Evolutionary conservation across 2,329 filamentous ascomycete species (phyloP).

Genomic region (Aspergillus thermomutatus): DNA sequence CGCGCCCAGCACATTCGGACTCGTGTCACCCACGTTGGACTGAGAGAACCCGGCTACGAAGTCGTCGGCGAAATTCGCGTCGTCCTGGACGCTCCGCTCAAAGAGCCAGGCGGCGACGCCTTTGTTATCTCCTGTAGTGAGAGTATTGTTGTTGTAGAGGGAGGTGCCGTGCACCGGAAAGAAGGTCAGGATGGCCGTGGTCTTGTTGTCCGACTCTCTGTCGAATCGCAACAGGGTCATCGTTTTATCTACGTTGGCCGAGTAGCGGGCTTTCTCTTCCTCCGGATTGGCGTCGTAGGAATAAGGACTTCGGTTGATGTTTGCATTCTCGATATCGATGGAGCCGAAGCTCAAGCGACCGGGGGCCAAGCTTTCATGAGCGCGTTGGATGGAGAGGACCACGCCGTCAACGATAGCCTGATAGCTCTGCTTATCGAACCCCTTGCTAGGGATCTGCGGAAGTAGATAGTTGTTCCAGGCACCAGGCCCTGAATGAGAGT

Average conservation of each 20-base stretch:
- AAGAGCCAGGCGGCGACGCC: constrained; percentile 84
- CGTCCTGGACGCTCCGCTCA: constrained; percentile 63
- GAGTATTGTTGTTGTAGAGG: constrained; percentile 84
- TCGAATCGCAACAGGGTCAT: constrained; percentile 78
- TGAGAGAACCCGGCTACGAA: constrained; percentile 94
- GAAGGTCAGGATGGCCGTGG: constrained; percentile 81
- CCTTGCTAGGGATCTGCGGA: constrained; percentile 83
- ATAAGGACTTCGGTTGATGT: constrained; percentile 84
- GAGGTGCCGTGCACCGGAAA: constrained; percentile 91
- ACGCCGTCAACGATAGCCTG: constrained; percentile 84
- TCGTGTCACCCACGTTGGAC: constrained; percentile 85
- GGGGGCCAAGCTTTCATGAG: constrained; percentile 68
- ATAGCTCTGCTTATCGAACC: constrained; percentile 84
- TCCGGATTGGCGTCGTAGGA: constrained; percentile 84
- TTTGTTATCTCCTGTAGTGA: constrained; percentile 94
- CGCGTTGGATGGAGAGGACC: constrained; percentile 73
- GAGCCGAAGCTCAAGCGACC: constrained; percentile 70
- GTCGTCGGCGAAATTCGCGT: constrained; percentile 55
- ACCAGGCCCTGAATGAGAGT: constrained; percentile 86
- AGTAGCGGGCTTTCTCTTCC: constrained; percentile 68
- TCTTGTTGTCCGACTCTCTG: constrained; percentile 69
- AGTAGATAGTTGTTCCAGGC: constrained; percentile 94
- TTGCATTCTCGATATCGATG: constrained; percentile 68
- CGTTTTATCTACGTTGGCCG: constrained; percentile 65
- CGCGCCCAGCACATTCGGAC: constrained; percentile 81